Conservation (phyloP, 1,139 yeast genomes). For the Suhomyces choctaworum region DNA sequence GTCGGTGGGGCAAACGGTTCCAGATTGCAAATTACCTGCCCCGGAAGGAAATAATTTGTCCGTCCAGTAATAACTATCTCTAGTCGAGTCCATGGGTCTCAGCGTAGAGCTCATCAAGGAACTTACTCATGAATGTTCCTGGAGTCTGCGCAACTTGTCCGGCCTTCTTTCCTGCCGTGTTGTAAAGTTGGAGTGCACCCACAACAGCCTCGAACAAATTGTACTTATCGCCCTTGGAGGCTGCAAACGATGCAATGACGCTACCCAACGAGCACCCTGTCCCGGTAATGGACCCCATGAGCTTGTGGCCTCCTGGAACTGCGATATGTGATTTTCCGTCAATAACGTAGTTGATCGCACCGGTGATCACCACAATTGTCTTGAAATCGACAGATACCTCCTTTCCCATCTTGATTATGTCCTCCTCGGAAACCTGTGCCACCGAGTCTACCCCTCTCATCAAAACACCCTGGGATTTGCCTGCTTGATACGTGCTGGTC, state of each 20-base stretch:
- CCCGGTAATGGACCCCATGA: constrained; percentile 81
- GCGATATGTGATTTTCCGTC: constrained; percentile 17
- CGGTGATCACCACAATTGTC: constrained; percentile 73
- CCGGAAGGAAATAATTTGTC: too few species aligned
- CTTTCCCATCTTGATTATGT: constrained; percentile 42
- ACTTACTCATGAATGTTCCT: constrained; percentile 49
- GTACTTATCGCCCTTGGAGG: constrained; percentile 38
- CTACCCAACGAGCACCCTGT: constrained; percentile 88
- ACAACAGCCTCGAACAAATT: constrained; percentile 50
- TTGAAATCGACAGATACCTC: constrained; percentile 56
- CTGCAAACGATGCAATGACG: constrained; percentile 60
- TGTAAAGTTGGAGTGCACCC: constrained; percentile 63
- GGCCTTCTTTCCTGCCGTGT: constrained; percentile 64
- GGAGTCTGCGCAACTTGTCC: constrained; percentile 41
- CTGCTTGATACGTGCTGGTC: constrained; percentile 31
- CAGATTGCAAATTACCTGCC: too few species aligned
- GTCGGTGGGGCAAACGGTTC: too few species aligned
- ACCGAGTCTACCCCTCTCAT: constrained; percentile 80
- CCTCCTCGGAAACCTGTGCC: constrained; percentile 32
- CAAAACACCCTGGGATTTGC: constrained; percentile 32
- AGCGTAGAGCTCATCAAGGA: constrained; percentile 46
- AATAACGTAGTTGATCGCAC: constrained; percentile 33
- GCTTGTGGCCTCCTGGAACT: constrained; percentile 59
- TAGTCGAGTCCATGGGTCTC: background rate
- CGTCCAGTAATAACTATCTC: too few species aligned